phyloP scores from a whole-genome alignment of 345 rosid genomes.

The Mallotus nudiflorus region DNA sequence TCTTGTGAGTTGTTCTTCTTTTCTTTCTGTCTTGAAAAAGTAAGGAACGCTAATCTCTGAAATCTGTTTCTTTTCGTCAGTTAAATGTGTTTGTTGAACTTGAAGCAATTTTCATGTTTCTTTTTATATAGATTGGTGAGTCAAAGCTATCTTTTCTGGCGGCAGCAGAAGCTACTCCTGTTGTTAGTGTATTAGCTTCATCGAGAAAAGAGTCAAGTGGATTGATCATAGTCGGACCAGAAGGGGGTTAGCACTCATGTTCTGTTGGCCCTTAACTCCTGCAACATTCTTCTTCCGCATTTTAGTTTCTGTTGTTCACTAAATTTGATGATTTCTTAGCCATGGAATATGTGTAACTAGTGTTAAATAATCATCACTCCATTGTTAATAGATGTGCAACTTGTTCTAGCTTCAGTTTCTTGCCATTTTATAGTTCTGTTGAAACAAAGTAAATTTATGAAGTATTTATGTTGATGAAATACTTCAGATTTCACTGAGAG shows the following conservation, averaged over 20 bases:
- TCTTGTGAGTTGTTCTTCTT: slow-evolving; percentile 55
- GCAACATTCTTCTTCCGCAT: slow-evolving; percentile 3
- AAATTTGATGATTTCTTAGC: neutral
- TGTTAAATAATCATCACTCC: neutral
- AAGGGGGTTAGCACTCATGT: slow-evolving; percentile 62
- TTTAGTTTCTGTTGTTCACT: neutral
- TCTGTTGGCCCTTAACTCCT: neutral
- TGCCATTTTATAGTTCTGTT: neutral
- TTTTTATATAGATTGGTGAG: slow-evolving; percentile 49
- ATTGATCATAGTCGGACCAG: slow-evolving; percentile 73
- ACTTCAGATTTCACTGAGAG: slow-evolving; percentile 55
- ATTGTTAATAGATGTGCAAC: too few relatives aligned
- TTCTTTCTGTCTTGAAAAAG: neutral
- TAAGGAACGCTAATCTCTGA: neutral
- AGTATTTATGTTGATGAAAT: neutral
- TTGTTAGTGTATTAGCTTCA: slow-evolving; percentile 52
- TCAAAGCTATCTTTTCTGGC: slow-evolving; percentile 74
- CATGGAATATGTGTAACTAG: neutral
- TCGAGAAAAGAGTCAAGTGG: slow-evolving; percentile 52
- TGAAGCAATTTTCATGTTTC: neutral
- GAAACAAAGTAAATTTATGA: neutral
- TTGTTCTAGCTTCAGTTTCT: neutral
- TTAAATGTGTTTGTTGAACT: neutral
- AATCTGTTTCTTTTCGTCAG: neutral
- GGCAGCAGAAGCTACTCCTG: slow-evolving; percentile 76